These are phyloP conservation scores for Lasiodiplodia gonubiensis DNA, from an alignment of 2,329 filamentous ascomycete genomes.

Conservation along the genomic window DNA sequence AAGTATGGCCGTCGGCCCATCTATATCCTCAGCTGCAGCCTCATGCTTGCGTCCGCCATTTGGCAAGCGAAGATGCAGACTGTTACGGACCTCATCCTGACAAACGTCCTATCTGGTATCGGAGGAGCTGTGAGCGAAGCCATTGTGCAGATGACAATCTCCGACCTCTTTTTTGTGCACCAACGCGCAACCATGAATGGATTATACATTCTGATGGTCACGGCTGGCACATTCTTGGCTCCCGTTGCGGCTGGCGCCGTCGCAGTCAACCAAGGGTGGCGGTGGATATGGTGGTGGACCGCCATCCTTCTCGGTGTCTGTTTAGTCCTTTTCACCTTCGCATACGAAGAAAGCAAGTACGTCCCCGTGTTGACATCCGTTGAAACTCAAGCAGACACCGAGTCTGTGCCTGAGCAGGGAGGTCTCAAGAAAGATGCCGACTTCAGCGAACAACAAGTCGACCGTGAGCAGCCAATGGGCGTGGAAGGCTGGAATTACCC, in stretches of 20 bases:
- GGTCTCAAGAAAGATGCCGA: background rate
- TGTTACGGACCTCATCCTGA: conserved; percentile 50
- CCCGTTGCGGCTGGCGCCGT: background rate
- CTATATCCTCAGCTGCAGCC: conserved; percentile 50
- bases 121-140: conserved; percentile 51
- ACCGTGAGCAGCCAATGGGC: background rate
- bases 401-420: background rate
- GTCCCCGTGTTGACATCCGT: conserved; percentile 29
- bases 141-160: conserved; percentile 48
- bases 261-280: conserved; percentile 49
- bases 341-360: conserved; percentile 50
- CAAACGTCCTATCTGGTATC: conserved; percentile 53
- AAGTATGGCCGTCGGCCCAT: conserved; percentile 56
- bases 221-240: conserved; percentile 20
- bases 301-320: conserved; percentile 47
- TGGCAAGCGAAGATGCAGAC: conserved; percentile 54
- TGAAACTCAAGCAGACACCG: too few species aligned
- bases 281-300: conserved; percentile 60
- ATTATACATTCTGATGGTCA: conserved; percentile 48
- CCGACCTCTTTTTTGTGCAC: conserved; percentile 57
- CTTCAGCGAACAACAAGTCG: background rate
- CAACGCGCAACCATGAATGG: conserved; percentile 56
- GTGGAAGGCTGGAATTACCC: conserved; percentile 35
- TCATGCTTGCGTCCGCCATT: conserved; percentile 45
- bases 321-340: conserved; percentile 39